These are phyloP conservation scores for Centrapalus pauciflorus DNA, from an alignment of 129 eudicot species.

Conservation along the genomic window DNA sequence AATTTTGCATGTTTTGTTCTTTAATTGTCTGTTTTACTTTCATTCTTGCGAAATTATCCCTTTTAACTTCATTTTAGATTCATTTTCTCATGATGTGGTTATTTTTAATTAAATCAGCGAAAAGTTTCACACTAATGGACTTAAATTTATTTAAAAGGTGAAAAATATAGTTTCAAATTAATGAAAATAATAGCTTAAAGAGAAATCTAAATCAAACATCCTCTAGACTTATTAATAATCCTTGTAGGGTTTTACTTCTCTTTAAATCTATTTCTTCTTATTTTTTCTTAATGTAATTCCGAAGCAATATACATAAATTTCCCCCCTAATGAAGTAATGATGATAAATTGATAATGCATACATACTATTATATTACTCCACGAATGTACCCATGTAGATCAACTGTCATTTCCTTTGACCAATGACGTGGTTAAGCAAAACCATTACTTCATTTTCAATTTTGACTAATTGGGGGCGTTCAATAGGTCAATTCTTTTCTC, in stretches of 20 bases:
- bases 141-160: no score
- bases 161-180: no score
- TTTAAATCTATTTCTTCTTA: not conserved
- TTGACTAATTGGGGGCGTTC: not conserved
- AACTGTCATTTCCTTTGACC: conserved; percentile 11
- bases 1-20: no score
- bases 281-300: not conserved
- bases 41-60: no score
- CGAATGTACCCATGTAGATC: conserved; percentile 1
- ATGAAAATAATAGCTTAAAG: not conserved
- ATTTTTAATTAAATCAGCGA: no score
- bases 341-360: not conserved
- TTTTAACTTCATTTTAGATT: no score
- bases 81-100: no score
- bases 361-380: conserved; percentile 8
- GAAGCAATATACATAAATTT: not conserved
- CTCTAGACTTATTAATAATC: not conserved
- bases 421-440: conserved; percentile 3
- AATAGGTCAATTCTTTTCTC: not conserved
- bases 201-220: not conserved
- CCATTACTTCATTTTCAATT: conserved; percentile 9
- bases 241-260: not conserved
- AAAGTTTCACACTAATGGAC: no score
- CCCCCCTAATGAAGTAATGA: not conserved
- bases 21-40: no score